Conservation (phyloP, 2,329 filamentous ascomycete species). For the Hypoxylon sp. region DNA sequence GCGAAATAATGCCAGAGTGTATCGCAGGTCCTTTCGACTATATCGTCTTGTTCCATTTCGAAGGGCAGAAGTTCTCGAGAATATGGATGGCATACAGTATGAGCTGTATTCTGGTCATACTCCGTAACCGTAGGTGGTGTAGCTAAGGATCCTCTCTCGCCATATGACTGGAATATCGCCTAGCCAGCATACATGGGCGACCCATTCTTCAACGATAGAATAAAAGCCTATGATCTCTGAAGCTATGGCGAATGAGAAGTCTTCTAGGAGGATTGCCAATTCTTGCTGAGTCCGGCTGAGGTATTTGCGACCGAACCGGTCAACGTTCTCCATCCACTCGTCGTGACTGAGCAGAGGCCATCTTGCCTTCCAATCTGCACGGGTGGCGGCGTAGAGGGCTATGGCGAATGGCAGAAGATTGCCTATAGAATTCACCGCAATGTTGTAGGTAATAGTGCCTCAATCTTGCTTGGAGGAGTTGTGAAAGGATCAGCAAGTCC, state of each 20-base stretch:
- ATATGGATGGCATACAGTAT: neutral
- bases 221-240: neutral
- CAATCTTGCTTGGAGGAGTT: neutral
- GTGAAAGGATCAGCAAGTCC: neutral
- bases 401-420: neutral
- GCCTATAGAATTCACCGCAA: neutral
- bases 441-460: neutral
- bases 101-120: neutral
- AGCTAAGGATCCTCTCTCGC: neutral
- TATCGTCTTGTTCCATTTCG: neutral
- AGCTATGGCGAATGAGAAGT: neutral
- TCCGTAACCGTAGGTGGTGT: neutral
- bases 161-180: neutral
- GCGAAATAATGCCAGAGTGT: conserved; percentile 1
- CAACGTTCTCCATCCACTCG: neutral
- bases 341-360: neutral
- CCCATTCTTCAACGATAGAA: neutral
- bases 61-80: neutral
- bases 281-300: neutral
- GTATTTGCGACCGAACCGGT: neutral
- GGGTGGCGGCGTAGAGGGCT: neutral
- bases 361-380: neutral
- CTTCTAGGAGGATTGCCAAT: neutral
- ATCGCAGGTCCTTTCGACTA: neutral
- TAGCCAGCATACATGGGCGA: neutral